phyloP scores from a whole-genome alignment of 164 flowering plant genomes.

The Platanus orientalis region DNA sequence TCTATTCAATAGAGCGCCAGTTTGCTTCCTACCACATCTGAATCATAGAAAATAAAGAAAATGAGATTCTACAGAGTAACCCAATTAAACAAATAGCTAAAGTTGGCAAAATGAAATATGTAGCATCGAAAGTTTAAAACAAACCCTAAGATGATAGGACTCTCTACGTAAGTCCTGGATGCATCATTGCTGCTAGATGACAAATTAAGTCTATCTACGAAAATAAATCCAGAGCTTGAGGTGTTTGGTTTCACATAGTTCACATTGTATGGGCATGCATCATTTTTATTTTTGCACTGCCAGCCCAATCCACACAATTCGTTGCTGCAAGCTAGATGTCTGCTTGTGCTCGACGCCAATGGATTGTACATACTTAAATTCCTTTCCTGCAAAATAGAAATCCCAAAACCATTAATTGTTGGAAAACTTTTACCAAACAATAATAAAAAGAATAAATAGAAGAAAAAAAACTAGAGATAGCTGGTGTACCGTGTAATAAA shows the following conservation, averaged over 20 bases:
- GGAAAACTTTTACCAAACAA: constrained; percentile 23
- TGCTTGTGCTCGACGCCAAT: constrained; percentile 73
- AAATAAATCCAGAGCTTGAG: constrained; percentile 76
- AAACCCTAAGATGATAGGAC: constrained; percentile 75
- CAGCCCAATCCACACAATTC: constrained; percentile 55
- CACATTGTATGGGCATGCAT: constrained; percentile 66
- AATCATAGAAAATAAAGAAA: constrained; percentile 19
- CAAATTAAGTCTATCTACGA: constrained; percentile 76
- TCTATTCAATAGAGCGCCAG: constrained; percentile 81
- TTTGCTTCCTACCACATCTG: constrained; percentile 95
- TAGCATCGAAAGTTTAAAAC: constrained; percentile 11
- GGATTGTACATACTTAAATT: constrained; percentile 78
- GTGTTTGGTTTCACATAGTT: constrained; percentile 57
- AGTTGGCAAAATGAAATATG: background rate
- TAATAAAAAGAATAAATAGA: background rate
- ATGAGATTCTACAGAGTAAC: background rate
- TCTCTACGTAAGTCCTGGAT: constrained; percentile 39
- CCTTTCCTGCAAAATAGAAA: constrained; percentile 97
- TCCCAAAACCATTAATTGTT: constrained; percentile 94
- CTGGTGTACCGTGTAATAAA: constrained; percentile 60
- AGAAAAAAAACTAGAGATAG: background rate
- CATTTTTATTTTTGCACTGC: constrained; percentile 55
- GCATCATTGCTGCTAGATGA: constrained; percentile 33
- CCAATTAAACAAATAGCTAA: background rate
- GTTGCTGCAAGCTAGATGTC: constrained; percentile 64